These are phyloP conservation scores for Cornus florida DNA, from an alignment of 148 eudicot species.

Conservation along the genomic window DNA sequence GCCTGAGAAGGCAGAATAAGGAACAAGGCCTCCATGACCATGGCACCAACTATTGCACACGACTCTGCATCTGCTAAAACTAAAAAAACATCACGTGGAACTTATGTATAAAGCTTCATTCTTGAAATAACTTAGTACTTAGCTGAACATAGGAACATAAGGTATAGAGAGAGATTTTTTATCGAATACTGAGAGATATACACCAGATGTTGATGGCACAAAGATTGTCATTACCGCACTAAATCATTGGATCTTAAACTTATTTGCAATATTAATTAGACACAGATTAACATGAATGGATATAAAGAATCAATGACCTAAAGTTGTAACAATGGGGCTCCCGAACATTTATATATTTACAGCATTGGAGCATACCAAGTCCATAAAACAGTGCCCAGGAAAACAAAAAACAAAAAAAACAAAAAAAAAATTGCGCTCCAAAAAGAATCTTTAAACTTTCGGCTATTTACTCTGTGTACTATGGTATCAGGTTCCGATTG, in stretches of 20 bases:
- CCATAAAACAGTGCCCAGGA: neutral
- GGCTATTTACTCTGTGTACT: constrained; percentile 29
- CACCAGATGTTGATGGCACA: neutral
- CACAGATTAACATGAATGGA: neutral
- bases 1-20: too few species aligned
- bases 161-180: too few species aligned
- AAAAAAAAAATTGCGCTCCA: neutral
- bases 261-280: neutral
- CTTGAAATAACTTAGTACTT: too few species aligned
- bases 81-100: too few species aligned
- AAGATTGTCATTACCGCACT: neutral
- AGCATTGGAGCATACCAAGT: neutral
- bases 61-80: too few species aligned
- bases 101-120: too few species aligned
- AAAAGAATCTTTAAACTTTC: constrained; percentile 12
- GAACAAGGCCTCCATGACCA: too few species aligned
- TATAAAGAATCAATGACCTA: constrained; percentile 8
- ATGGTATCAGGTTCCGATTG: constrained; percentile 15
- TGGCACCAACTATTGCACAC: too few species aligned
- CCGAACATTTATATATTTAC: constrained; percentile 10
- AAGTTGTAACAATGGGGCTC: neutral
- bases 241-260: neutral
- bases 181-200: too few species aligned
- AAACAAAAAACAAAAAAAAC: too few species aligned
- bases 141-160: too few species aligned